Evolutionary conservation across 306 rosid genomes (phyloP).

Genomic region (Vachellia collinsii): DNA sequence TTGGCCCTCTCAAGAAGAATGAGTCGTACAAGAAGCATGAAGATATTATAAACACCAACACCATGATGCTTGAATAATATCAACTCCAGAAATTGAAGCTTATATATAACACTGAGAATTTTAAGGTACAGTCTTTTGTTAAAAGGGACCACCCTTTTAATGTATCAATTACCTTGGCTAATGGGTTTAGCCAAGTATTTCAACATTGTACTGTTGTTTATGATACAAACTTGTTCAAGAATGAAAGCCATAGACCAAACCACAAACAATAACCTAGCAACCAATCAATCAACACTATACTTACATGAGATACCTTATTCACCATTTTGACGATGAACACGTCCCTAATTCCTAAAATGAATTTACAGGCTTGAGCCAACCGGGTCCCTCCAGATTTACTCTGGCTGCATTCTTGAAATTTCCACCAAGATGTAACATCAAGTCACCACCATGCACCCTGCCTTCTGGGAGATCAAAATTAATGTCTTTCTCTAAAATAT

Average conservation of each 20-base stretch:
- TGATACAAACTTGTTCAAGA: neutral
- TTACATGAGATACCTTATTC: neutral
- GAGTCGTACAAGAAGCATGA: neutral
- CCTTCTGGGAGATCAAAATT: constrained; percentile 2
- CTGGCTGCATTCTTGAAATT: neutral
- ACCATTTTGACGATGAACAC: neutral
- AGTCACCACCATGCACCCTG: constrained; percentile 1
- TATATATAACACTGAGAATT: neutral
- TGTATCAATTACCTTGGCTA: neutral
- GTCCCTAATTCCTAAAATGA: neutral
- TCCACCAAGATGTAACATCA: constrained; percentile 4
- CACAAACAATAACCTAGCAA: neutral
- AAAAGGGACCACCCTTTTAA: neutral
- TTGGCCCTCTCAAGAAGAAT: no score
- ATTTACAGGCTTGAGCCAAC: neutral
- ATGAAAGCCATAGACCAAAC: neutral
- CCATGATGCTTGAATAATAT: neutral
- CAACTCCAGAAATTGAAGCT: neutral
- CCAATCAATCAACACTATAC: neutral
- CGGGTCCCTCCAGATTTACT: neutral
- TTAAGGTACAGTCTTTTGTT: neutral
- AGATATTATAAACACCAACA: neutral
- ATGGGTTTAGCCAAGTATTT: neutral
- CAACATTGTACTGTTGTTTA: neutral
- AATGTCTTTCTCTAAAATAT: neutral